These are phyloP conservation scores for Starmerella potacharoeniae DNA, from an alignment of 805 yeast species.

Conservation along the genomic window DNA sequence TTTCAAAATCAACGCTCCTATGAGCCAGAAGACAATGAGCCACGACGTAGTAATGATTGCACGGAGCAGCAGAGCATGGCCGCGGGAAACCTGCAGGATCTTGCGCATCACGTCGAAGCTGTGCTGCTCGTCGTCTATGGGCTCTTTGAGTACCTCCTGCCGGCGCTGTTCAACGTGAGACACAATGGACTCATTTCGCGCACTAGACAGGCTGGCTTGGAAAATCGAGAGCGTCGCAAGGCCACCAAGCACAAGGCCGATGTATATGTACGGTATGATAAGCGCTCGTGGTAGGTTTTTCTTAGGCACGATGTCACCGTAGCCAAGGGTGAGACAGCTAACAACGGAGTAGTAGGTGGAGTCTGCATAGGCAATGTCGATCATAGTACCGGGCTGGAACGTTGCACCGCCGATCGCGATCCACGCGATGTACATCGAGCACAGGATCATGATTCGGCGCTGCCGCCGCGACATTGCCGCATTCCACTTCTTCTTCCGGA, in stretches of 20 bases:
- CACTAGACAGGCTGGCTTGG: constrained; percentile 6
- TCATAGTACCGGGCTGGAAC: constrained; percentile 34
- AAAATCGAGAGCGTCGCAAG: constrained; percentile 37
- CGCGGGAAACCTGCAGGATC: constrained; percentile 30
- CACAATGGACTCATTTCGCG: constrained; percentile 2
- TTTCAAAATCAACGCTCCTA: constrained; percentile 59
- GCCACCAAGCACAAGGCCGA: constrained; percentile 66
- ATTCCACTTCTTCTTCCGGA: constrained; percentile 46
- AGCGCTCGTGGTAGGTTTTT: constrained; percentile 46
- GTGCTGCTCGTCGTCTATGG: constrained; percentile 30
- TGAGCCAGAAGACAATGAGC: constrained; percentile 45
- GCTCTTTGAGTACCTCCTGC: not conserved
- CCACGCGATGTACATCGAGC: constrained; percentile 57
- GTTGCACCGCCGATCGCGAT: constrained; percentile 57
- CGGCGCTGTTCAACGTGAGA: constrained; percentile 6
- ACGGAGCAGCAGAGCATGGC: constrained; percentile 2
- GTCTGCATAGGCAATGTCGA: constrained; percentile 47
- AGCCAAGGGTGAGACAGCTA: constrained; percentile 66
- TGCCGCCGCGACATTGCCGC: constrained; percentile 45
- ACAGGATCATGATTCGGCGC: constrained; percentile 61
- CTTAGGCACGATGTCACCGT: constrained; percentile 59
- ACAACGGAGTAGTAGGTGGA: constrained; percentile 63
- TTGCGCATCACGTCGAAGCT: constrained; percentile 47
- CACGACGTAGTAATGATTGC: constrained; percentile 38
- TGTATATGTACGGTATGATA: constrained; percentile 49